phyloP scores from a whole-genome alignment of 306 rosid genomes.

The Dalbergia oliveri region DNA sequence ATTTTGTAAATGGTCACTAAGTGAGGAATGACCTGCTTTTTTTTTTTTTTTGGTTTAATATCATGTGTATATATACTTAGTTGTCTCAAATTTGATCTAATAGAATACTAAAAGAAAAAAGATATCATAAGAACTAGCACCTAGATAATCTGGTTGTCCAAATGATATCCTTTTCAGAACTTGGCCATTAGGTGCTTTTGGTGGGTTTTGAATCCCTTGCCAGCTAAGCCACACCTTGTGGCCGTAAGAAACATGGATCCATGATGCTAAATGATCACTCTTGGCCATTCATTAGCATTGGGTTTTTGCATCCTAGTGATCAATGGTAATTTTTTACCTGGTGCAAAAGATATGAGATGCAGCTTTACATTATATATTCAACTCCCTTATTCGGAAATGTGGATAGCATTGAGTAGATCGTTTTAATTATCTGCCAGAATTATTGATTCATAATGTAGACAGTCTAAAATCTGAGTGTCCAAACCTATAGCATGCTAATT shows the following conservation, averaged over 20 bases:
- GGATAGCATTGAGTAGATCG: neutral
- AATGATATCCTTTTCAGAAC: slow-evolving; percentile 5
- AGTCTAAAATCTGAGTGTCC: neutral
- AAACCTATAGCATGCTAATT: slow-evolving; percentile 29
- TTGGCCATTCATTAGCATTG: neutral
- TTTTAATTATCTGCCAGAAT: slow-evolving; percentile 27
- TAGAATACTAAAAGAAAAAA: no score
- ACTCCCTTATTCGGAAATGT: slow-evolving; percentile 7
- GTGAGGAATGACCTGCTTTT: neutral
- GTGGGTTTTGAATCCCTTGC: neutral
- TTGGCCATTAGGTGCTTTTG: neutral
- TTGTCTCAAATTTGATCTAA: neutral
- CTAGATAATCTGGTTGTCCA: neutral
- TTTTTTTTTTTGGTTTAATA: neutral
- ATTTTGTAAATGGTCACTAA: neutral
- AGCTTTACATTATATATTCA: neutral
- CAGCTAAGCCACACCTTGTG: neutral
- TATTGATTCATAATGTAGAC: neutral
- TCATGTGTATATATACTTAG: neutral
- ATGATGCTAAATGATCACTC: neutral
- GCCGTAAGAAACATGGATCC: neutral
- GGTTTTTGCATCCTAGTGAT: neutral
- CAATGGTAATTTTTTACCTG: neutral
- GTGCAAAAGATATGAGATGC: neutral
- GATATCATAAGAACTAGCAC: neutral